These are phyloP conservation scores for Diaporthe sp. DNA, from an alignment of 2,329 filamentous ascomycete genomes.

Conservation along the genomic window DNA sequence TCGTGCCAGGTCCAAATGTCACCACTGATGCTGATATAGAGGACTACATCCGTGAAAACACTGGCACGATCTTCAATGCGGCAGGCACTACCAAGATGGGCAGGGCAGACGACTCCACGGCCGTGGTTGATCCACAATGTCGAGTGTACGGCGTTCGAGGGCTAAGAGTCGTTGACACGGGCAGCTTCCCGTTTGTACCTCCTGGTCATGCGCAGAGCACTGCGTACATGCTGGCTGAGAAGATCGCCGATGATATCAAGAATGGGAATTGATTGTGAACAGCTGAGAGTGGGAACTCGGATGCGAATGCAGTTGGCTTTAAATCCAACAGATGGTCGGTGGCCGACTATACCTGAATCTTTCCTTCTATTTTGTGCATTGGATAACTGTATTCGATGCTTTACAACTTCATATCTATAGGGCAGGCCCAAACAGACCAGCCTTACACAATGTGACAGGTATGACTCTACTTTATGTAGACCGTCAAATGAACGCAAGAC, in stretches of 20 bases:
- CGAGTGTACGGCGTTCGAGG: conserved; percentile 61
- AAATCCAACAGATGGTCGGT: background rate
- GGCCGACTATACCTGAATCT: background rate
- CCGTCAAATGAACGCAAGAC: background rate
- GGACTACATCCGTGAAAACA: conserved; percentile 43
- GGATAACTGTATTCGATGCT: background rate
- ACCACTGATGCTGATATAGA: conserved; percentile 44
- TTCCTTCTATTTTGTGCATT: background rate
- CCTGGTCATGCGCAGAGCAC: conserved; percentile 62
- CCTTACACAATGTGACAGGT: background rate
- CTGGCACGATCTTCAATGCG: conserved; percentile 51
- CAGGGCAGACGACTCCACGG: conserved; percentile 51
- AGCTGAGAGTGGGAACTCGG: background rate
- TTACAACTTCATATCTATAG: background rate
- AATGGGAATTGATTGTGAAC: background rate
- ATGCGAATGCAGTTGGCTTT: background rate
- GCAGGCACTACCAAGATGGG: conserved; percentile 61
- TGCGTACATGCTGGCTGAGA: conserved; percentile 66
- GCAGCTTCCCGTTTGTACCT: conserved; percentile 61
- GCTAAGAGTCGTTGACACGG: conserved; percentile 62
- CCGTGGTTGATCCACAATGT: conserved; percentile 58
- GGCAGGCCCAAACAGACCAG: background rate
- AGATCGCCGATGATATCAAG: conserved; percentile 46
- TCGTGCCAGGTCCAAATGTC: conserved; percentile 51
- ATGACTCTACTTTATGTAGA: background rate